Percentiles rank a stretch among this genome's conserved stretches.
Evolutionary conservation across 1,139 yeast species (phyloP).

Genomic region (Candida glucosophila): DNA sequence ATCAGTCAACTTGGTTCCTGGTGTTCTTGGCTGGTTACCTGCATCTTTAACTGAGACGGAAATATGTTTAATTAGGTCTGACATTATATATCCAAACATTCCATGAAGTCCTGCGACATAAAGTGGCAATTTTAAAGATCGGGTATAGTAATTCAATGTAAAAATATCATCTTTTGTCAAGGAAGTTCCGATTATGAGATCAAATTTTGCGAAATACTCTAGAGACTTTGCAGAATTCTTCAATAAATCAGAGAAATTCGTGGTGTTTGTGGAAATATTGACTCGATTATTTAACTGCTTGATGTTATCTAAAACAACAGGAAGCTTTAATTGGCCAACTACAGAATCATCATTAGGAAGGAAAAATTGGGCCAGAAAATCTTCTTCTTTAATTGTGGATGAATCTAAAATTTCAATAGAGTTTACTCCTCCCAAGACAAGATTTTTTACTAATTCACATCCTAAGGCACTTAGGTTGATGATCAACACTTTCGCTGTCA

Average conservation of each 20-base stretch:
- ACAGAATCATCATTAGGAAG: constrained; percentile 41
- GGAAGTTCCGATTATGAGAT: constrained; percentile 72
- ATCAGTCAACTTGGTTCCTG: constrained; percentile 37
- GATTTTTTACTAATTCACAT: constrained; percentile 72
- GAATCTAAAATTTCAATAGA: constrained; percentile 63
- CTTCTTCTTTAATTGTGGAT: constrained; percentile 47
- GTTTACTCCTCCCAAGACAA: constrained; percentile 86
- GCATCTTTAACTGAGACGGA: constrained; percentile 32
- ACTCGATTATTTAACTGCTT: constrained; percentile 77
- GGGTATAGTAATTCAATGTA: constrained; percentile 42
- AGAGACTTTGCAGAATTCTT: constrained; percentile 9
- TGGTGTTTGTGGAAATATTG: constrained; percentile 34
- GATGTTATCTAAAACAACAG: constrained; percentile 46
- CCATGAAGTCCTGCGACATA: constrained; percentile 71
- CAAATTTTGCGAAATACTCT: constrained; percentile 50
- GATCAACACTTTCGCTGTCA: constrained; percentile 63
- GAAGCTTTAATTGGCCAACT: constrained; percentile 46
- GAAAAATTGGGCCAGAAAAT: constrained; percentile 74
- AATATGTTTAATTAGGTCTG: constrained; percentile 64
- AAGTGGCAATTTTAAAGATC: constrained; percentile 52
- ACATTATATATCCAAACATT: constrained; percentile 71
- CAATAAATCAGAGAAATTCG: constrained; percentile 17
- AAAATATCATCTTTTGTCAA: constrained; percentile 33
- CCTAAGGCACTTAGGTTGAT: constrained; percentile 68
- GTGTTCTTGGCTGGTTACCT: constrained; percentile 43